A percentile compares a stretch with the other conserved stretches of the same genome.
Evolutionary conservation across 2,329 filamentous ascomycete genomes (phyloP).

Genomic region (Curvularia hawaiiensis): DNA sequence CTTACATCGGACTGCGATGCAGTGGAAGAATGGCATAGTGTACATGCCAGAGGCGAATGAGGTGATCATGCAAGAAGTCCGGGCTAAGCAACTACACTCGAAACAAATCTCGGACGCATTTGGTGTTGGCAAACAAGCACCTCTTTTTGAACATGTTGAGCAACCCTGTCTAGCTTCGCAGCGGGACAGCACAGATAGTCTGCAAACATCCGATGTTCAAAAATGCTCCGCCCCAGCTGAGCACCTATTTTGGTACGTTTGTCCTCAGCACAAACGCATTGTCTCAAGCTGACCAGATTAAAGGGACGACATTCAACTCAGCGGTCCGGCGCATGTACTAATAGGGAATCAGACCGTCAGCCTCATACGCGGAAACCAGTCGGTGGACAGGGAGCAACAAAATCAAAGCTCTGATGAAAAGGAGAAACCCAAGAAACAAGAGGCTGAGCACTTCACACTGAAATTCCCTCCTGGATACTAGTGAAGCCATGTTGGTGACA

Average conservation of each 20-base stretch:
- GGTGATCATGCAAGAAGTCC: constrained; percentile 44
- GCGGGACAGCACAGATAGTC: constrained; percentile 16
- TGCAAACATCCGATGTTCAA: constrained; percentile 36
- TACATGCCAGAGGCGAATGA: constrained; percentile 42
- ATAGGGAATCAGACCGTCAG: constrained; percentile 44
- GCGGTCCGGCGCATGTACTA: constrained; percentile 42
- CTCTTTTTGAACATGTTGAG: constrained; percentile 42
- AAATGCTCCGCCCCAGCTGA: constrained; percentile 39
- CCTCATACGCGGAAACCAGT: constrained; percentile 39
- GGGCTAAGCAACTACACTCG: constrained; percentile 40
- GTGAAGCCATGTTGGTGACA: constrained; percentile 18
- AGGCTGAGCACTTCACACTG: constrained; percentile 30
- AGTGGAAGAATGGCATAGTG: constrained; percentile 40
- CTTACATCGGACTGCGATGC: constrained; percentile 33
- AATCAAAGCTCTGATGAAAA: constrained; percentile 20
- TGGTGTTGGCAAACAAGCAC: constrained; percentile 38
- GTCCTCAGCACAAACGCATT: constrained; percentile 35
- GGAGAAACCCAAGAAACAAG: constrained; percentile 21
- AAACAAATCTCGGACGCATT: constrained; percentile 40
- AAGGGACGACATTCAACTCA: constrained; percentile 46
- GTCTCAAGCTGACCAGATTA: constrained; percentile 35
- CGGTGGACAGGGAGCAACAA: constrained; percentile 34
- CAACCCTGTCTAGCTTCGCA: constrained; percentile 39
- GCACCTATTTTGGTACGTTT: constrained; percentile 45
- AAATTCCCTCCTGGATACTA: constrained; percentile 44